Base-by-base conservation (phyloP, 768 basidiomycete genomes). In the Leccinellum luteum region DNA sequence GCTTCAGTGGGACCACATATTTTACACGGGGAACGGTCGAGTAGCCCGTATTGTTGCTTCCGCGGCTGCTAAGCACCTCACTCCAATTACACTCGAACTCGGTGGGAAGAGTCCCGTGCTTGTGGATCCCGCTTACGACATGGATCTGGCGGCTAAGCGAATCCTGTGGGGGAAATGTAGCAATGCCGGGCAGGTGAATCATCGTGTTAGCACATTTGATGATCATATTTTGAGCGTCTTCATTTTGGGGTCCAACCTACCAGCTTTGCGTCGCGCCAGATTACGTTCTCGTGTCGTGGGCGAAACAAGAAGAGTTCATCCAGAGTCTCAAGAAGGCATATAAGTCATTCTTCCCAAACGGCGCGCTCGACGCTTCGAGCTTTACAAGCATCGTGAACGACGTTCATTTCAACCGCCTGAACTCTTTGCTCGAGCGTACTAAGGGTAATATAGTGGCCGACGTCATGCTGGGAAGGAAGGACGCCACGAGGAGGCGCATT, bases 131-230 rank as follows among this genome's bases (percentile, higher is more conserved):
- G 71, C 73, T 23, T 71, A 69, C 60, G 75, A 78, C 43, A 60
- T 85, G 60, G 70, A 77, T 6, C 58, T 85, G 31, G 80, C 83
- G 0, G 89, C 87, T 3, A 82, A 80, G 64, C 80, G 89, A 8
- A 78, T 88, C 32, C 69, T 89, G 27, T 87, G 82, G 80, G 88
- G 84, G 1, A 90, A 90, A 69, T 73, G 74, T 9, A 76, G 72
- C 56, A 90, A 90, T 60, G 76, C 82, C 2, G 89, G 89, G 9
- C 88, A 89, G 78, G 82, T 77, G 45, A 53, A 69, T 14, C 15
- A 8, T 19, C 44, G 9, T 27, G 35, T 21, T 32, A 21, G 25
- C 27, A 4, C 44, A 2, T 30, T 35, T 25, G 51, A 23, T 27
- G 35, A 51, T 14, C 15, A 32, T 19, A 3, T 6, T 30, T 25